Percentiles rank a stretch among this genome's conserved stretches.
Conservation (phyloP, 148 eudicot genomes). For the Simmondsia chinensis region DNA sequence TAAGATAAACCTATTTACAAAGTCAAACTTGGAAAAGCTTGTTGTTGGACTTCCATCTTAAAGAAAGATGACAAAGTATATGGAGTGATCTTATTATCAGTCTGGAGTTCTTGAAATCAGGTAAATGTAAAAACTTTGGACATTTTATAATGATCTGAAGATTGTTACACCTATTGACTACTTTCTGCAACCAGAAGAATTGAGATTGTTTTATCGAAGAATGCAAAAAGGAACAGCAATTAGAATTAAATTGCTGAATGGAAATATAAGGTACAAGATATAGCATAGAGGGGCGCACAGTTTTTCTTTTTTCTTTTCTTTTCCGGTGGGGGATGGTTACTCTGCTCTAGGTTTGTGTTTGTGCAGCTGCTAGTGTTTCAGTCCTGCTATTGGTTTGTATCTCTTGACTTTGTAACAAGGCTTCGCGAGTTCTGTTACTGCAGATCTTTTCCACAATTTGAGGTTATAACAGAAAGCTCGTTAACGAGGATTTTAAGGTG, state of each 20-base stretch:
- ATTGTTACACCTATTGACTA: neutral
- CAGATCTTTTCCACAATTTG: conserved; percentile 54
- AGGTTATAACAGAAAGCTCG: conserved; percentile 33
- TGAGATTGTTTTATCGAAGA: no score
- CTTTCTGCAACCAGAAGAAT: no score
- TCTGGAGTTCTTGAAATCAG: conserved; percentile 67
- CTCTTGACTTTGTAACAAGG: no score
- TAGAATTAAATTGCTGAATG: no score
- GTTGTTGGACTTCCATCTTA: conserved; percentile 63
- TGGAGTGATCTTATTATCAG: conserved; percentile 44
- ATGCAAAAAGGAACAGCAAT: no score
- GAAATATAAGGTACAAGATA: no score
- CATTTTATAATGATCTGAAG: neutral
- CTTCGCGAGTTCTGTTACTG: conserved; percentile 5
- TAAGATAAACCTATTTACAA: conserved; percentile 46
- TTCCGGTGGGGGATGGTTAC: no score
- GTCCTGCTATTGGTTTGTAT: no score
- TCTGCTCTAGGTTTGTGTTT: no score
- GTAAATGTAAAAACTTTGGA: conserved; percentile 20
- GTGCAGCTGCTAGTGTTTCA: no score
- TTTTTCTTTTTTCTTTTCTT: no score
- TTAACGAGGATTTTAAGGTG: conserved; percentile 39
- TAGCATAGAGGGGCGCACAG: no score
- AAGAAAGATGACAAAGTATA: conserved; percentile 34
- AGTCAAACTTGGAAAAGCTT: conserved; percentile 48